phyloP scores from a whole-genome alignment of 371 early-diverging fungal genomes.

The Mucor plumbeus region DNA sequence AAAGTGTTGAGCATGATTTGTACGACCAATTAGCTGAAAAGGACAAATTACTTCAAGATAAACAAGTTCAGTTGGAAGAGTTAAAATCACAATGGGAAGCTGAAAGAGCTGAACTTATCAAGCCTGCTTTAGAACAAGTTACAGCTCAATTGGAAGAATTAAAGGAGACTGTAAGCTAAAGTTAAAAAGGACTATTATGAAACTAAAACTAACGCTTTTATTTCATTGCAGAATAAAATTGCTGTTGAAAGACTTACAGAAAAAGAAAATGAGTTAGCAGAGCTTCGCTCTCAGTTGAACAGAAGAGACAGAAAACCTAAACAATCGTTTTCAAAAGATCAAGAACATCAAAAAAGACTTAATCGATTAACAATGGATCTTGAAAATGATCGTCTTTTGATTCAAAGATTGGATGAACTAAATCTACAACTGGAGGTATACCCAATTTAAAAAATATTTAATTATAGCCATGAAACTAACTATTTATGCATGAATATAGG shows the following conservation, averaged over 20 bases:
- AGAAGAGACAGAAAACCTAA: slow-evolving; percentile 42
- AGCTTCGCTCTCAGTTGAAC: slow-evolving; percentile 39
- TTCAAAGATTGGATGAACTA: slow-evolving; percentile 50
- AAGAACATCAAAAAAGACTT: slow-evolving; percentile 41
- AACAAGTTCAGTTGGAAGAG: slow-evolving; percentile 41
- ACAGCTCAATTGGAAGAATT: slow-evolving; percentile 45
- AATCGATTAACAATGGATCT: slow-evolving; percentile 52
- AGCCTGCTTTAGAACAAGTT: slow-evolving; percentile 47
- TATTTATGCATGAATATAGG: slow-evolving; percentile 15
- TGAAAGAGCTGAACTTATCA: slow-evolving; percentile 43
- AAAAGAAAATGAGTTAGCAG: slow-evolving; percentile 48
- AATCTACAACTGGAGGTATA: slow-evolving; percentile 51
- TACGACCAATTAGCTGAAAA: slow-evolving; percentile 38
- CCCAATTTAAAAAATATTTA: not conserved
- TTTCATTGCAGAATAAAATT: slow-evolving; percentile 41
- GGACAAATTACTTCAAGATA: slow-evolving; percentile 33
- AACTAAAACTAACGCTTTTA: not conserved
- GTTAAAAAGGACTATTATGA: too few species aligned
- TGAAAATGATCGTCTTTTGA: slow-evolving; percentile 48
- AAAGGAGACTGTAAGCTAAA: slow-evolving; percentile 40
- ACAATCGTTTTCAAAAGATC: slow-evolving; percentile 16
- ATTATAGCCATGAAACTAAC: not conserved
- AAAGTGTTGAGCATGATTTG: slow-evolving; percentile 6
- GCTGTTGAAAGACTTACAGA: slow-evolving; percentile 42
- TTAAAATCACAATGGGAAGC: slow-evolving; percentile 37